These are phyloP conservation scores for Aureoboletus auriporus DNA, from an alignment of 768 basidiomycete genomes.

Conservation along the genomic window DNA sequence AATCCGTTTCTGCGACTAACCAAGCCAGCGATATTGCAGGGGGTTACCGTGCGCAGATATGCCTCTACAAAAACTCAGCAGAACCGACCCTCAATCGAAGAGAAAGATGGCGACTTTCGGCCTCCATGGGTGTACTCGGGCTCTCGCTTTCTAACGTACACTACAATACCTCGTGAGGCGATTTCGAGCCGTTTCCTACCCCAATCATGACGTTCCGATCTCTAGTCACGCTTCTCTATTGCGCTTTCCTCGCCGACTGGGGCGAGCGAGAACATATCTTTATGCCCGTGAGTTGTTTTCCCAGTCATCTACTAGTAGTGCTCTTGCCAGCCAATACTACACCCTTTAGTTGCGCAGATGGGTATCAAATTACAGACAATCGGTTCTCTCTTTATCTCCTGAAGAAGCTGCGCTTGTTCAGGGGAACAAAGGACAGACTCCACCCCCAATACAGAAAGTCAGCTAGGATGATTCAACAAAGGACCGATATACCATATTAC, in stretches of 20 bases:
- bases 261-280: slow-evolving; percentile 72
- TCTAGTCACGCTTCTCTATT: slow-evolving; percentile 51
- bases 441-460: background rate
- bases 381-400: slow-evolving; percentile 56
- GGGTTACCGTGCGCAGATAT: slow-evolving; percentile 2
- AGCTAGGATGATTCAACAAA: background rate
- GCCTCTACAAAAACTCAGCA: slow-evolving; percentile 14
- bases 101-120: slow-evolving; percentile 42
- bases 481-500: no score
- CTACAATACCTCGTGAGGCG: slow-evolving; percentile 51
- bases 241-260: slow-evolving; percentile 61
- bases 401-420: slow-evolving; percentile 40
- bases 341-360: slow-evolving; percentile 52
- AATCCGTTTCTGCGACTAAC: background rate
- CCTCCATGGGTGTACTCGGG: slow-evolving; percentile 59
- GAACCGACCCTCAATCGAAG: slow-evolving; percentile 4
- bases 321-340: background rate
- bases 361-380: slow-evolving; percentile 44
- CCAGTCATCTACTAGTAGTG: background rate
- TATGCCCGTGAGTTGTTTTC: slow-evolving; percentile 47
- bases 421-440: slow-evolving; percentile 1
- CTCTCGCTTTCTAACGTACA: slow-evolving; percentile 48
- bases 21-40: slow-evolving; percentile 1
- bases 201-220: slow-evolving; percentile 1
- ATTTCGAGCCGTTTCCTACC: background rate